A percentile compares a stretch with the other conserved stretches of the same genome.
phyloP scores from a whole-genome alignment of 1,284 basidiomycete genomes.

The Pterulicium gracile region DNA sequence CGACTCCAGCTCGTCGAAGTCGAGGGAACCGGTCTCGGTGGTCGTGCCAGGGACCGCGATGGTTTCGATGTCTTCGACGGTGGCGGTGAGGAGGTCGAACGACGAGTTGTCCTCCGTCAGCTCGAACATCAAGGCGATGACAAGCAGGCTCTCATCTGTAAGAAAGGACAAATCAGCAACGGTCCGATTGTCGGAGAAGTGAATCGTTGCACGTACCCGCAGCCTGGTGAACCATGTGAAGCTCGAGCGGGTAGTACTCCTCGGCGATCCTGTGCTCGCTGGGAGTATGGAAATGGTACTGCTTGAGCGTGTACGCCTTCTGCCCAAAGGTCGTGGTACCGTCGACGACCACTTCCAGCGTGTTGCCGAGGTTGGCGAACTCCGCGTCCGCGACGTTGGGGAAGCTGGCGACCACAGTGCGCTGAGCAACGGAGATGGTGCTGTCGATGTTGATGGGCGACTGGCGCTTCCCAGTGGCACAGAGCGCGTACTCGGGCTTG shows the following conservation, averaged over 20 bases:
- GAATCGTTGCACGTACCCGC: constrained; percentile 2
- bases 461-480: constrained; percentile 9
- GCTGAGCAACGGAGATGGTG: constrained; percentile 8
- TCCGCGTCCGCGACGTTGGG: constrained; percentile 11
- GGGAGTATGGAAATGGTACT: constrained; percentile 14
- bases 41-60: constrained; percentile 11
- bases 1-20: constrained; percentile 10
- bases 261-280: constrained; percentile 14
- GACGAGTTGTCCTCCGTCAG: constrained; percentile 13
- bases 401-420: constrained; percentile 10
- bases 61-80: constrained; percentile 11
- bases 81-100: constrained; percentile 11
- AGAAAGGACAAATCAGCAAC: neutral
- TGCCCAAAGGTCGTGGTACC: constrained; percentile 12
- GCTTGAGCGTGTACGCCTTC: constrained; percentile 12
- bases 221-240: constrained; percentile 10
- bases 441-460: constrained; percentile 13
- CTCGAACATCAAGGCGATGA: constrained; percentile 14
- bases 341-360: constrained; percentile 12
- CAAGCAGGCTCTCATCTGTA: constrained; percentile 12
- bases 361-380: constrained; percentile 14
- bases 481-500: constrained; percentile 10
- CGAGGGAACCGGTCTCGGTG: constrained; percentile 12
- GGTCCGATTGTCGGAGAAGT: neutral
- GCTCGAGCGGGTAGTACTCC: constrained; percentile 13